A percentile compares a stretch with the other conserved stretches of the same genome.
phyloP scores from a whole-genome alignment of 2,329 filamentous ascomycete species.

The Calonectria leucothoes region DNA sequence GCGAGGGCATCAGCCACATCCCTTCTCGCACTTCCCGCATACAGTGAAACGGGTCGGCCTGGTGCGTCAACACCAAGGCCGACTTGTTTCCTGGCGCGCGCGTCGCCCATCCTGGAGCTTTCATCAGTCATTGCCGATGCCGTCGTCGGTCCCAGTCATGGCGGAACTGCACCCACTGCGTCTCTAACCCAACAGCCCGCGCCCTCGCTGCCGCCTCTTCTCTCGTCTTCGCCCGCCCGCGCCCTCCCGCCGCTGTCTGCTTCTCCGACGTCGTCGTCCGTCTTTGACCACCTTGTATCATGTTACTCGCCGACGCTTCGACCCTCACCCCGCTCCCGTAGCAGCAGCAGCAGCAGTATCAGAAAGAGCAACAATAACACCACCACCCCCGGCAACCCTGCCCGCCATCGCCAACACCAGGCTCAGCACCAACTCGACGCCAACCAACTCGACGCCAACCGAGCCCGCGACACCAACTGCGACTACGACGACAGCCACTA shows the following conservation, averaged over 20 bases:
- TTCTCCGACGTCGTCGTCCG: not conserved
- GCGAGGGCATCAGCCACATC: slow-evolving; percentile 14
- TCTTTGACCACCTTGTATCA: slow-evolving; percentile 9
- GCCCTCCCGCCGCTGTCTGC: not conserved
- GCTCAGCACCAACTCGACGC: not conserved
- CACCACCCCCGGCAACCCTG: slow-evolving; percentile 6
- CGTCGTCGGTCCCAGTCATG: slow-evolving; percentile 6
- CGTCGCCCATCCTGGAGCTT: slow-evolving; percentile 7
- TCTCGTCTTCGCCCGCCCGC: not conserved
- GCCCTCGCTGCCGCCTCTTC: not conserved
- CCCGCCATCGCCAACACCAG: not conserved
- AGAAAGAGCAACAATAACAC: not conserved
- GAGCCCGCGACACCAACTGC: not conserved
- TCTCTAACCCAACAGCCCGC: not conserved
- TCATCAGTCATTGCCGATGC: not conserved
- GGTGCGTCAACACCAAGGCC: slow-evolving; percentile 22
- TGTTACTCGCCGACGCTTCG: slow-evolving; percentile 7
- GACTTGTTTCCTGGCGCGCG: not conserved
- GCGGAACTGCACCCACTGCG: not conserved
- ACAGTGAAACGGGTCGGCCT: slow-evolving; percentile 10
- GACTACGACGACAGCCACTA: not conserved
- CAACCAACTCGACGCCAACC: not conserved
- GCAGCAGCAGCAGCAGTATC: slow-evolving; percentile 8
- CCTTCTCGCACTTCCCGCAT: not conserved
- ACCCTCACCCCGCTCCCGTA: not conserved